Evolutionary conservation across 1,284 basidiomycete genomes (phyloP), one percentile per base, ranked within the genome.

Genomic region (Tranzscheliella williamsii): DNA sequence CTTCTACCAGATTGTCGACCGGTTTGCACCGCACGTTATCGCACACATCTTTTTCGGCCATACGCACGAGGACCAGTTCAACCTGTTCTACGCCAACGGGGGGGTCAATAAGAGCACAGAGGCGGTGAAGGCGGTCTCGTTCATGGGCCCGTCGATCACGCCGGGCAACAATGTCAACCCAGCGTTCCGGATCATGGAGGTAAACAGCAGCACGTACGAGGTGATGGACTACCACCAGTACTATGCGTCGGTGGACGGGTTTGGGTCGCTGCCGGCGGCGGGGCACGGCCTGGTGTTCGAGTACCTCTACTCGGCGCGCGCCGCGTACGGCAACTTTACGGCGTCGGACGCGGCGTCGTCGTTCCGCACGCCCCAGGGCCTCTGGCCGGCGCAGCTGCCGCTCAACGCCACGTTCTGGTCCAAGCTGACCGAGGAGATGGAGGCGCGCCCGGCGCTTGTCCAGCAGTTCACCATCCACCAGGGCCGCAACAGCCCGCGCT

Each of bases 381-480:
- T 43, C 4, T 90, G 89, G 89, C 82, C 83, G 5, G 70, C 77
- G 4, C 80, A 81, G 38, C 87, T 87, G 54, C 88, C 88, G 0
- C 77, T 90, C 47, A 90, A 90, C 65, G 87, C 86, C 15, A 89
- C 88, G 5, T 90, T 87, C 85, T 90, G 88, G 87, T 87, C 89
- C 66, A 82, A 79, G 21, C 84, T 90, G 31, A 90, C 89, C 3
- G 87, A 90, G 80, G 79, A 78, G 39, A 89, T 90, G 87, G 80
- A 83, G 60, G 72, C 76, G 4, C 80, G 89, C 56, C 72, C 82
- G 2, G 81, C 82, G 20, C 79, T 90, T 5, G 82, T 89, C 4
- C 60, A 87, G 83, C 81, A 79, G 18, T 90, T 89, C 80, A 87
- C 84, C 53, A 82, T 81, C 0, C 83, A 85, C 67, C 87, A 89